Percentiles rank a stretch among this genome's conserved stretches.
Evolutionary conservation across 495 filamentous ascomycete genomes (phyloP).

Genomic region (Penicillium paxilli): DNA sequence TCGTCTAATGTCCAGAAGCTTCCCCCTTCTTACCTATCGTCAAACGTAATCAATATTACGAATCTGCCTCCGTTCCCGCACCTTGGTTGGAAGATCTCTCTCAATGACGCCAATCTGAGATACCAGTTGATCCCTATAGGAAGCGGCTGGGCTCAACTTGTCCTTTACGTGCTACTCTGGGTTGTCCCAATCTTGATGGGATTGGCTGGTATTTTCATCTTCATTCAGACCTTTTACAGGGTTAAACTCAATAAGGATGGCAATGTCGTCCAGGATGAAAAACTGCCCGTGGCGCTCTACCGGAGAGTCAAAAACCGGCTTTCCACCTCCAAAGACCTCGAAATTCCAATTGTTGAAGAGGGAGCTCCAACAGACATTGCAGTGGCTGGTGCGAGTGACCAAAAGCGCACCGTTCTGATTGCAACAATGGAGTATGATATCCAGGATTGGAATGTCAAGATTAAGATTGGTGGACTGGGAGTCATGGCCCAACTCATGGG

Average conservation of each 20-base stretch:
- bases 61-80: conserved; percentile 40
- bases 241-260: conserved; percentile 50
- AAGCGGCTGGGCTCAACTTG: conserved; percentile 38
- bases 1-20: conserved; percentile 18
- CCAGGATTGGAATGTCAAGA: conserved; percentile 66
- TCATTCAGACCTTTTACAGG: conserved; percentile 48
- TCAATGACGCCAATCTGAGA: conserved; percentile 47
- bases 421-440: conserved; percentile 75
- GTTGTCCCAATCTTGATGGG: conserved; percentile 42
- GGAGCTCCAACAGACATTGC: conserved; percentile 11
- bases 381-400: conserved; percentile 7
- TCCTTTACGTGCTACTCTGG: conserved; percentile 45
- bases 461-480: conserved; percentile 70
- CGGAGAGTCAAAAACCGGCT: conserved; percentile 10
- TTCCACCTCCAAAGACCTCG: background rate
- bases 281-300: conserved; percentile 6
- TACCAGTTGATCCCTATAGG: conserved; percentile 44
- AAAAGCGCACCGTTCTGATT: conserved; percentile 58
- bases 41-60: conserved; percentile 49
- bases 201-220: conserved; percentile 40
- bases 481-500: conserved; percentile 70
- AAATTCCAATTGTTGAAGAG: conserved; percentile 8
- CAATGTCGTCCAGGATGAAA: conserved; percentile 15
- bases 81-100: conserved; percentile 41
- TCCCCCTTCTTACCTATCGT: conserved; percentile 27